Percentiles rank a stretch among this genome's conserved stretches.
phyloP scores from a whole-genome alignment of 768 basidiomycete species.

The Termitomyces sp. region DNA sequence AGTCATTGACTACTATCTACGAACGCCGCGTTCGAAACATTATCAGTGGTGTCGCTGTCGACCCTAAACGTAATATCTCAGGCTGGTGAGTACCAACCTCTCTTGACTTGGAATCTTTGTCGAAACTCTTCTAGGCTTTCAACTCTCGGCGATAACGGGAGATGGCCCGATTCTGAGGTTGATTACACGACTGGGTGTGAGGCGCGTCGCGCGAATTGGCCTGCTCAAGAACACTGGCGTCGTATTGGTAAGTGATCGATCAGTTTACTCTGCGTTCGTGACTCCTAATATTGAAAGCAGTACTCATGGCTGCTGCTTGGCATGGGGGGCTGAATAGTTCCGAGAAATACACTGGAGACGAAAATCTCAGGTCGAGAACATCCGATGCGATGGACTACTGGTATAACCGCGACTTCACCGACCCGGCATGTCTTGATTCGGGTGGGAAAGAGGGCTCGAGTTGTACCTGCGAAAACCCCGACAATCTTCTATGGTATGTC shows the following conservation, averaged over 20 bases:
- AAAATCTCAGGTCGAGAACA: constrained; percentile 31
- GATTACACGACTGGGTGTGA: constrained; percentile 53
- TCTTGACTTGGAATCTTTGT: neutral
- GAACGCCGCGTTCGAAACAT: constrained; percentile 20
- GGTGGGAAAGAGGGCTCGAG: constrained; percentile 36
- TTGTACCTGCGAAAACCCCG: constrained; percentile 51
- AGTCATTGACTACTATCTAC: constrained; percentile 12
- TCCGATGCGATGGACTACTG: constrained; percentile 47
- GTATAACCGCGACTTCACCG: constrained; percentile 51
- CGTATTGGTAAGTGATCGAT: constrained; percentile 34
- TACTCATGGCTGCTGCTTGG: constrained; percentile 49
- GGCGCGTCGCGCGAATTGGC: constrained; percentile 57
- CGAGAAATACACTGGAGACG: constrained; percentile 34
- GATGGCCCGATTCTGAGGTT: constrained; percentile 43
- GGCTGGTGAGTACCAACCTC: constrained; percentile 11
- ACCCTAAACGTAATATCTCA: constrained; percentile 14
- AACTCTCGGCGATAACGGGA: constrained; percentile 28
- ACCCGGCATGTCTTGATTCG: constrained; percentile 40
- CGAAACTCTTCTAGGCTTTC: constrained; percentile 15
- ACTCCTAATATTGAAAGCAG: constrained; percentile 24
- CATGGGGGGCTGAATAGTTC: constrained; percentile 44
- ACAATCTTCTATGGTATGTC: constrained; percentile 25
- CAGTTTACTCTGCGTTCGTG: neutral
- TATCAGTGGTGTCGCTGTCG: constrained; percentile 9
- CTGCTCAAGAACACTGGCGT: constrained; percentile 51